phyloP scores from a whole-genome alignment of 768 basidiomycete species.

The Lyophyllum semitale region DNA sequence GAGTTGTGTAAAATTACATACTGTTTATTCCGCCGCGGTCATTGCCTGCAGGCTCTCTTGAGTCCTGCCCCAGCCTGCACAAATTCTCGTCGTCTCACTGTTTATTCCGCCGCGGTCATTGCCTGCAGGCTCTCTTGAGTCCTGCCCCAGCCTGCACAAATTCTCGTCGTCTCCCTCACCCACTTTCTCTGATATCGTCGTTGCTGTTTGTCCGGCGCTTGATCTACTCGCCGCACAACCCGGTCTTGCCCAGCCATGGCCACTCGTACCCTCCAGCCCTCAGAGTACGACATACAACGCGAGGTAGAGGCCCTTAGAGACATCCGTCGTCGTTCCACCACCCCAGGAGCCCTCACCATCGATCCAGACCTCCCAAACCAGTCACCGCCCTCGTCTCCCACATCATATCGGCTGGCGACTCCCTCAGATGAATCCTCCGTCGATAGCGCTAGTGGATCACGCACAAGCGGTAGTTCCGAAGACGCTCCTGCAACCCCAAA shows the following conservation, averaged over 20 bases:
- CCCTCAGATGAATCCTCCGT: constrained; percentile 23
- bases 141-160: neutral
- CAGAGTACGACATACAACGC: constrained; percentile 81
- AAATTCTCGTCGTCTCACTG: neutral
- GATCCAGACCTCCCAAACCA: constrained; percentile 91
- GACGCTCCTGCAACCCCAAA: constrained; percentile 29
- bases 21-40: constrained; percentile 7
- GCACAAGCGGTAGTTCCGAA: constrained; percentile 20
- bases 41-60: neutral
- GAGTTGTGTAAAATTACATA: constrained; percentile 25
- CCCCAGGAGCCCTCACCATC: constrained; percentile 80
- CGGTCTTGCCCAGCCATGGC: constrained; percentile 32
- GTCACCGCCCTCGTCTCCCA: constrained; percentile 61
- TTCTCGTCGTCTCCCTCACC: neutral
- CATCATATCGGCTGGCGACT: constrained; percentile 49
- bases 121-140: constrained; percentile 1
- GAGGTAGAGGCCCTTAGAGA: constrained; percentile 86
- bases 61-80: neutral
- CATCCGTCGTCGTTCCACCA: constrained; percentile 80
- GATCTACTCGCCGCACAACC: constrained; percentile 2
- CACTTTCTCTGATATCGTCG: neutral
- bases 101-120: constrained; percentile 3
- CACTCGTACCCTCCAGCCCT: constrained; percentile 65
- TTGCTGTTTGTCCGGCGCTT: neutral
- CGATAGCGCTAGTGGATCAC: constrained; percentile 26